Conservation (phyloP, 2,329 filamentous ascomycete genomes). For the Hymenoscyphus infarciens region DNA sequence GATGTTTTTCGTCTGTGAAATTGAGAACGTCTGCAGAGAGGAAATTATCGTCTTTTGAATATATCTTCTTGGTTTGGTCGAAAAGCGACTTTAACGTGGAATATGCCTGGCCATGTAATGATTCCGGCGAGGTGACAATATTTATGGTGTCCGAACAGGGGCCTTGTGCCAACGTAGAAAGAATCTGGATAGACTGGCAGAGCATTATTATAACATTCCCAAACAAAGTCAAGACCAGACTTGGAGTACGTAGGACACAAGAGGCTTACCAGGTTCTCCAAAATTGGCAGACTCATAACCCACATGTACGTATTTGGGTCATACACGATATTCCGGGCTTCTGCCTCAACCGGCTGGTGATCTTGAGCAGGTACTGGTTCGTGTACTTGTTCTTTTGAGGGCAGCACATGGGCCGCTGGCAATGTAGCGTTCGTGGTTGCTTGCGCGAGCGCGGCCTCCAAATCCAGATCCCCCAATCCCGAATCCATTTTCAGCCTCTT, state of each 20-base stretch:
- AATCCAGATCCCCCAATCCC: constrained; percentile 13
- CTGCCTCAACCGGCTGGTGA: neutral
- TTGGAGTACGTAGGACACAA: neutral
- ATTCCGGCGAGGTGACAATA: constrained; percentile 52
- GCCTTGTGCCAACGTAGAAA: constrained; percentile 54
- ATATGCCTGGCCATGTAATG: constrained; percentile 58
- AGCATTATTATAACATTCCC: constrained; percentile 12
- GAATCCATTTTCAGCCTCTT: constrained; percentile 20
- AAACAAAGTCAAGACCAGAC: neutral
- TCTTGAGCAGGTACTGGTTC: neutral
- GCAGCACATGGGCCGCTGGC: neutral
- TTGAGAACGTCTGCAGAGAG: constrained; percentile 50
- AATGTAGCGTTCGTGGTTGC: constrained; percentile 18
- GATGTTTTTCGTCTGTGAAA: constrained; percentile 48
- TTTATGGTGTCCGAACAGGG: constrained; percentile 53
- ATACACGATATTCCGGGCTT: constrained; percentile 12
- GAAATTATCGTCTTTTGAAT: constrained; percentile 50
- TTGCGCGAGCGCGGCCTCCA: constrained; percentile 21
- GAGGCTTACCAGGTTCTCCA: constrained; percentile 55
- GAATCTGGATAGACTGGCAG: constrained; percentile 53
- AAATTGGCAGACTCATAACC: constrained; percentile 56
- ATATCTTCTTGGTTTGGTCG: constrained; percentile 60
- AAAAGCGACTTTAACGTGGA: constrained; percentile 58
- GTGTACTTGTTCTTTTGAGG: neutral
- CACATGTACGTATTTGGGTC: constrained; percentile 41